Evolutionary conservation across 441 rosid species (phyloP).

Genomic region (Dalechampia spathulata): DNA sequence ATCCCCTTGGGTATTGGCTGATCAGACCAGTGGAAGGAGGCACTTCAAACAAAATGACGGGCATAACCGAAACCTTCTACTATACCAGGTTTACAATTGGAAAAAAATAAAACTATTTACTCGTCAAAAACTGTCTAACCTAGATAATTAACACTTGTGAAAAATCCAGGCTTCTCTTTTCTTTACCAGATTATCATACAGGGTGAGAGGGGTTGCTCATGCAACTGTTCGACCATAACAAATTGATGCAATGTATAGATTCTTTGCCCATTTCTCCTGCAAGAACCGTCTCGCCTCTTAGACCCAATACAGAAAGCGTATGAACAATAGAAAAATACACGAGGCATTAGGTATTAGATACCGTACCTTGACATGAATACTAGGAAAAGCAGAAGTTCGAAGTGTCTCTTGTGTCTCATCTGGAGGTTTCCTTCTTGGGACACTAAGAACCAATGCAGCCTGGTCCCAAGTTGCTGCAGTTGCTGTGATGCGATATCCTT

Average conservation of each 20-base stretch:
- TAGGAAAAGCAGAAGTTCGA: conserved; percentile 86
- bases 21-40: background rate
- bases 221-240: too few species aligned
- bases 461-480: conserved; percentile 91
- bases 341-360: too few species aligned
- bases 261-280: too few species aligned
- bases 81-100: conserved; percentile 22
- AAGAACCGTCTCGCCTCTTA: too few species aligned
- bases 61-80: conserved; percentile 14
- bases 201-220: too few species aligned
- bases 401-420: conserved; percentile 98
- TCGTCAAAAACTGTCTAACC: conserved; percentile 27
- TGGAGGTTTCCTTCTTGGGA: conserved; percentile 64
- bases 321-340: background rate
- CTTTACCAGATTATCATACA: background rate
- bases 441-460: conserved; percentile 86
- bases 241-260: too few species aligned
- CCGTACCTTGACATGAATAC: conserved; percentile 84
- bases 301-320: too few species aligned
- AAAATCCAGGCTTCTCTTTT: conserved; percentile 8
- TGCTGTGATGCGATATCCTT: conserved; percentile 86
- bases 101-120: conserved; percentile 16
- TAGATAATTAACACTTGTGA: conserved; percentile 6
- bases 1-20: background rate
- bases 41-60: conserved; percentile 5